These are phyloP conservation scores for Fomitiporia mediterranea DNA, from an alignment of 1,284 basidiomycete species.

Conservation along the genomic window DNA sequence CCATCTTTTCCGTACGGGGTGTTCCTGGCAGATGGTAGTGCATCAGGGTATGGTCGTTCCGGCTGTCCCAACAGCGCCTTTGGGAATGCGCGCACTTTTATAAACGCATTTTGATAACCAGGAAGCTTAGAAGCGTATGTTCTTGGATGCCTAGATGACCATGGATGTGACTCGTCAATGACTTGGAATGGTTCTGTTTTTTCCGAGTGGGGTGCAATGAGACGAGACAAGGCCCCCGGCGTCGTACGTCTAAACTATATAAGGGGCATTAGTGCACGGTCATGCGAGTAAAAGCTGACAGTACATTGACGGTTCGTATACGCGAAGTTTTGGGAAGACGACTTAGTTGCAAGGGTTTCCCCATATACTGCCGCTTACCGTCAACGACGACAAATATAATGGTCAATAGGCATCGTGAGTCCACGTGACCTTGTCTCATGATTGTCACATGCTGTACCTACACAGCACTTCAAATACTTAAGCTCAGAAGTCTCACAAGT, in stretches of 20 bases:
- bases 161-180: slow-evolving; percentile 22
- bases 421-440: too few species aligned
- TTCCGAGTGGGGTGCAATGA: slow-evolving; percentile 14
- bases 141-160: background rate
- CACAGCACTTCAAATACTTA: too few species aligned
- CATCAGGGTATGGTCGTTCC: slow-evolving; percentile 21
- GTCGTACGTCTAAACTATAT: slow-evolving; percentile 30
- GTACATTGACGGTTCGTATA: background rate
- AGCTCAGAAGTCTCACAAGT: too few species aligned
- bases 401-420: too few species aligned
- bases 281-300: too few species aligned
- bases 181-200: slow-evolving; percentile 15
- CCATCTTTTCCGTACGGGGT: background rate
- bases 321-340: background rate
- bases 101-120: slow-evolving; percentile 4
- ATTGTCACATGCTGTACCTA: too few species aligned
- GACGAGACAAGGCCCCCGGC: slow-evolving; percentile 23
- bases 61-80: slow-evolving; percentile 26
- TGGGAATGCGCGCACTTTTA: slow-evolving; percentile 27
- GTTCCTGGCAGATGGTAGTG: slow-evolving; percentile 20
- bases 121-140: background rate
- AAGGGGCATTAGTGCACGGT: too few species aligned
- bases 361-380: background rate
- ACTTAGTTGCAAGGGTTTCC: background rate
- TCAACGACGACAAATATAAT: background rate